These are phyloP conservation scores for Solanum phureja DNA, from an alignment of 257 asterid genomes.

Conservation along the genomic window DNA sequence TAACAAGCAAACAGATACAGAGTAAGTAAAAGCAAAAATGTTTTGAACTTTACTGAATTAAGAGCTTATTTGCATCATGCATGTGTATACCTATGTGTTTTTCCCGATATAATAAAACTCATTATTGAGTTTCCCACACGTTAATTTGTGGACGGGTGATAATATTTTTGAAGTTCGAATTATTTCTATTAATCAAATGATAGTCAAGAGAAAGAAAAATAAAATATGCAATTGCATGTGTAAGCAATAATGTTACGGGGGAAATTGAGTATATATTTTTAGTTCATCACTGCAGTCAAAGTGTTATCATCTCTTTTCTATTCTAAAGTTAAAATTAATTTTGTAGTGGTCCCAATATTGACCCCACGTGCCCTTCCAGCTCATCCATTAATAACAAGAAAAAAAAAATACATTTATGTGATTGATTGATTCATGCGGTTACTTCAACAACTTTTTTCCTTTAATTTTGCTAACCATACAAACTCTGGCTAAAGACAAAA, in stretches of 20 bases:
- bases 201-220: neutral
- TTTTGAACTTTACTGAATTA: neutral
- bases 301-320: neutral
- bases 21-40: neutral
- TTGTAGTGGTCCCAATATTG: conserved; percentile 1
- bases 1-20: no score
- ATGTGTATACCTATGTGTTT: neutral
- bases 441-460: neutral
- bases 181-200: neutral
- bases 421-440: neutral
- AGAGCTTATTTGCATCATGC: neutral
- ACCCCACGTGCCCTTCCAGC: conserved; percentile 8
- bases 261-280: no score
- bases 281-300: neutral
- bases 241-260: neutral
- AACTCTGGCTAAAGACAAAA: no score
- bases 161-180: neutral
- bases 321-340: neutral
- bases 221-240: neutral
- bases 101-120: neutral
- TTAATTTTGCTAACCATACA: neutral
- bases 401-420: neutral
- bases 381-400: neutral
- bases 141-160: neutral
- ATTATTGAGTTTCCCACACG: neutral